Percentiles rank a stretch among this genome's conserved stretches.
phyloP scores from a whole-genome alignment of 139 green algal genomes.

The Chlorella sp. region DNA sequence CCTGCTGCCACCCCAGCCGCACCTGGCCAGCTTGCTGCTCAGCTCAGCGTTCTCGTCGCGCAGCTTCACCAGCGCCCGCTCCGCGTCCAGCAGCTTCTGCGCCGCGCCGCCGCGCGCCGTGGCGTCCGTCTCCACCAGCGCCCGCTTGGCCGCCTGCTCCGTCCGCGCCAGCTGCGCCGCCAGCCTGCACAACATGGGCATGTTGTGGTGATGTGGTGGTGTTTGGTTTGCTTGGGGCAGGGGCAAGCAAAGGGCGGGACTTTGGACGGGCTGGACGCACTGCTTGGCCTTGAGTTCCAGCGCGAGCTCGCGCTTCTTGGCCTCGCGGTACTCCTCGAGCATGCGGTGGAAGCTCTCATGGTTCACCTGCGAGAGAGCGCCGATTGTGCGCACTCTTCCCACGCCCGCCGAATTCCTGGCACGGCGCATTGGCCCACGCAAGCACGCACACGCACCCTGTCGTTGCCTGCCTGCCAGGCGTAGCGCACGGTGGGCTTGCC shows the following conservation, averaged over 20 bases:
- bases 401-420: too few species aligned
- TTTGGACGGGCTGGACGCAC: slow-evolving; percentile 31
- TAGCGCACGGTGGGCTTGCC: slow-evolving; percentile 2
- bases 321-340: slow-evolving; percentile 39
- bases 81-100: slow-evolving; percentile 53
- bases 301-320: slow-evolving; percentile 32
- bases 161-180: slow-evolving; percentile 63
- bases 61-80: slow-evolving; percentile 42
- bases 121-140: slow-evolving; percentile 45
- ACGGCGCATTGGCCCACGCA: too few species aligned
- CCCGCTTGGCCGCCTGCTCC: slow-evolving; percentile 70
- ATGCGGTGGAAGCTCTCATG: slow-evolving; percentile 49
- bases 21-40: slow-evolving; percentile 43
- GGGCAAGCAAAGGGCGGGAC: too few species aligned
- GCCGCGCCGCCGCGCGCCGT: slow-evolving; percentile 50
- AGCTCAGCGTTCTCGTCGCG: slow-evolving; percentile 47
- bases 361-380: slow-evolving; percentile 29
- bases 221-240: too few species aligned
- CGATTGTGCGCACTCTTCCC: too few species aligned
- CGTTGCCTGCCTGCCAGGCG: slow-evolving; percentile 12
- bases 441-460: slow-evolving; percentile 11
- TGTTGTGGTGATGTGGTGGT: too few species aligned
- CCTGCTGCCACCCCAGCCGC: too few species aligned
- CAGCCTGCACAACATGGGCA: slow-evolving; percentile 38
- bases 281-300: slow-evolving; percentile 49